Evolutionary conservation across 306 rosid species (phyloP).

Genomic region (Lathyrus tuberosus): DNA sequence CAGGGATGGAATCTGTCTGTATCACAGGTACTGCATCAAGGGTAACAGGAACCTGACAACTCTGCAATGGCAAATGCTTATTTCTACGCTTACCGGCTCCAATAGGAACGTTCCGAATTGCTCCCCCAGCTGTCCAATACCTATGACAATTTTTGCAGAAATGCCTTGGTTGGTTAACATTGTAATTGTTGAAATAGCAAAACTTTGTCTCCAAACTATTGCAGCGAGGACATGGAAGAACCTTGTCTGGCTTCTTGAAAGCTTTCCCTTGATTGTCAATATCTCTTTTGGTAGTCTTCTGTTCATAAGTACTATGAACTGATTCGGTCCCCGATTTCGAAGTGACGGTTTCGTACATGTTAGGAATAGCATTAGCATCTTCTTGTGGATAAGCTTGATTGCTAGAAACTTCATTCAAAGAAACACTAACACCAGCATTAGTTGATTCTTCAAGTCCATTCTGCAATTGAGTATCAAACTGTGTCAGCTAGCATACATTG

Average conservation of each 20-base stretch:
- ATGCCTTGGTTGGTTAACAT: slow-evolving; percentile 69
- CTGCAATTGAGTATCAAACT: slow-evolving; percentile 41
- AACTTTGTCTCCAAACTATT: slow-evolving; percentile 66
- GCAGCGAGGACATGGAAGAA: slow-evolving; percentile 70
- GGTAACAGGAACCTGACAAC: slow-evolving; percentile 32
- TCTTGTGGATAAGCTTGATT: slow-evolving; percentile 28
- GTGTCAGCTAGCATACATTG: slow-evolving; percentile 26
- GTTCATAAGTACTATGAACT: slow-evolving; percentile 38
- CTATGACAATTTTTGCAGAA: slow-evolving; percentile 71
- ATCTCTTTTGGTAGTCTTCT: slow-evolving; percentile 38
- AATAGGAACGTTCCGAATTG: slow-evolving; percentile 63
- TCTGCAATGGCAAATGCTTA: slow-evolving; percentile 43
- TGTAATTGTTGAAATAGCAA: slow-evolving; percentile 71
- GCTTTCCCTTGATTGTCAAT: slow-evolving; percentile 46
- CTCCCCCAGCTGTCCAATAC: slow-evolving; percentile 81
- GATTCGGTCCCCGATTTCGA: slow-evolving; percentile 30
- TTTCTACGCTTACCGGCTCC: slow-evolving; percentile 69
- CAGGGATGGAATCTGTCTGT: slow-evolving; percentile 34
- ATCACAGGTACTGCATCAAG: slow-evolving; percentile 35
- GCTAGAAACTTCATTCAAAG: slow-evolving; percentile 23
- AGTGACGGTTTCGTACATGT: slow-evolving; percentile 8
- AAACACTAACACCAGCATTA: slow-evolving; percentile 34
- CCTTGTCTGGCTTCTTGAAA: slow-evolving; percentile 57
- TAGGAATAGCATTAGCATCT: slow-evolving; percentile 18
- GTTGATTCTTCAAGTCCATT: slow-evolving; percentile 40